phyloP scores from a whole-genome alignment of 1,284 basidiomycete species.

The Ceratobasidium sp. region DNA sequence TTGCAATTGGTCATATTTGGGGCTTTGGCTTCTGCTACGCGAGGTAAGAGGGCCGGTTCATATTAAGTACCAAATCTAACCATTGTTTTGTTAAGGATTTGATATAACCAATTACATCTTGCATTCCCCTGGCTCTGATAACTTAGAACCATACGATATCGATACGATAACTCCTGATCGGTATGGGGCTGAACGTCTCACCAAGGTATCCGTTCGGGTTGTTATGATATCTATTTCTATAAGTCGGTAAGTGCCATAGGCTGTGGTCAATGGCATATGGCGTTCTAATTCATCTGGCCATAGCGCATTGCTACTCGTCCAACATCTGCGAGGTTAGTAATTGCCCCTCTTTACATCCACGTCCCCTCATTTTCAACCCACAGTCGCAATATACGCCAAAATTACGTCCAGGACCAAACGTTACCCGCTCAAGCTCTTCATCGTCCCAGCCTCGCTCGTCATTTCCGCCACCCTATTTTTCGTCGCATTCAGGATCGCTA shows the following conservation, averaged over 20 bases:
- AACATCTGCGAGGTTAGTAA: slow-evolving; percentile 27
- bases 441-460: slow-evolving; percentile 13
- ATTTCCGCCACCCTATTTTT: slow-evolving; percentile 27
- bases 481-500: neutral
- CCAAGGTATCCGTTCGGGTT: slow-evolving; percentile 25
- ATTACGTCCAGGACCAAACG: slow-evolving; percentile 5
- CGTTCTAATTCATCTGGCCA: neutral
- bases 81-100: neutral
- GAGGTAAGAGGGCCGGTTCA: neutral
- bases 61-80: neutral
- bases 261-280: neutral
- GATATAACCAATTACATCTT: slow-evolving; percentile 35
- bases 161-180: slow-evolving; percentile 15
- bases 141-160: slow-evolving; percentile 2
- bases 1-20: slow-evolving; percentile 25
- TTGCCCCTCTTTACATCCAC: neutral
- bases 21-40: slow-evolving; percentile 25
- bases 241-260: slow-evolving; percentile 15
- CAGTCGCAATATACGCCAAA: slow-evolving; percentile 30
- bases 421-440: slow-evolving; percentile 21
- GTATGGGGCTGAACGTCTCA: slow-evolving; percentile 21
- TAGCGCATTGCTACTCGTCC: slow-evolving; percentile 20
- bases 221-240: slow-evolving; percentile 20
- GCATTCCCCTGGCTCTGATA: slow-evolving; percentile 32
- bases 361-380: neutral